Base-by-base conservation (phyloP, 179 eudicot species). In the Actinidia polygama region DNA sequence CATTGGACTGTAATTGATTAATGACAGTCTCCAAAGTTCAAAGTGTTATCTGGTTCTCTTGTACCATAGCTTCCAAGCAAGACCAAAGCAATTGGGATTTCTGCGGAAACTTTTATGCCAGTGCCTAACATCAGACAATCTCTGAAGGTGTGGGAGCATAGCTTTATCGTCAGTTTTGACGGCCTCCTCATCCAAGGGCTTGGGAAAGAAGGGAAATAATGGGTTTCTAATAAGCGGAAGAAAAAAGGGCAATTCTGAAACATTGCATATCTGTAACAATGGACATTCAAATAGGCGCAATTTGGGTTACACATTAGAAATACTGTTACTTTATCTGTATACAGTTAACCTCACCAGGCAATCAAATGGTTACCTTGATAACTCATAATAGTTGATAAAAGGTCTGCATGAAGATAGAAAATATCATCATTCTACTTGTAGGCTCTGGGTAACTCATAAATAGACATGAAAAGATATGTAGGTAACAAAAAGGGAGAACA, bases 21-120 rank as follows among this genome's bases (percentile, higher is more conserved):
- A 96, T 90, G 55, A 90, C 90, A 15, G 96, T 90, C 84, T 94
- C 95, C 77, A 96, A 79, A 70, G 90, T 90, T 83, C 99, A 89
- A 53, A 96, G 93, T 89, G 92, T 96, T 87, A 92, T 93, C 91
- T 96, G 99, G 87, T 96, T 94, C 94, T 94, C 99, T 85, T 94
- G 92, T 71, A 96, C 99, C 86, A 92, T 96, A 51, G 92, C 91
- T 80, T 96, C 98, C 68, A 91, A 89, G 73, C 90, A 89, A 69
- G 99, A 93, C 89, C 92, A 94, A 78, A 88, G 78, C 82, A 86
- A 83, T 75, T 85, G 72, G 92, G 89, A 73, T 89, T 90, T 21
- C 62, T 82, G 47, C 87, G 81, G 67, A 87, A 87, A 81, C 80
- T 86, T 79, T 72, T 89, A 78, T 92, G 91, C 88, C 91, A 79